Percentiles rank a stretch among this genome's conserved stretches.
These are phyloP conservation scores for Petrea volubilis DNA, from an alignment of 257 asterid genomes.

Conservation along the genomic window DNA sequence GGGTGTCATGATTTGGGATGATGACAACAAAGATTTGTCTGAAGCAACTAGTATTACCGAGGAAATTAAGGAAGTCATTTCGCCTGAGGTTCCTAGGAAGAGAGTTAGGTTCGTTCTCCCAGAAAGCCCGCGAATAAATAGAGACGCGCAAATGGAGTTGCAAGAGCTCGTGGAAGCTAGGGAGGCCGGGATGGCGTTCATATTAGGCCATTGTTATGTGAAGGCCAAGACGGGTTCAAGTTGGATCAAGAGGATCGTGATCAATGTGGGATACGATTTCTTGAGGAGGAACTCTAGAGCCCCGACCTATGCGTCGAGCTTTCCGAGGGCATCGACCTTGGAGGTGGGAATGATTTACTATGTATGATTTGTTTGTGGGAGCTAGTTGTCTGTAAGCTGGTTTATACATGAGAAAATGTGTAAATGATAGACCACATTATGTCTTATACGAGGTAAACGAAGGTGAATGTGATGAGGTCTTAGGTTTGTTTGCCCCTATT, in stretches of 20 bases:
- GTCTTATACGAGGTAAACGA: conserved; percentile 25
- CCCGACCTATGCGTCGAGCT: conserved; percentile 75
- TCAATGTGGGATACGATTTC: conserved; percentile 77
- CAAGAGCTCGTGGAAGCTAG: conserved; percentile 79
- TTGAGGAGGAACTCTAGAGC: conserved; percentile 76
- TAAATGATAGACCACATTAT: conserved; percentile 26
- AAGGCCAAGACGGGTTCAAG: conserved; percentile 81
- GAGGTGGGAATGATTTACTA: conserved; percentile 95
- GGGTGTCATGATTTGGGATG: conserved; percentile 46
- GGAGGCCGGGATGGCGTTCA: conserved; percentile 91
- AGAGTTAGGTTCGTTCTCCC: conserved; percentile 76
- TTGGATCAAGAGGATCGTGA: conserved; percentile 58
- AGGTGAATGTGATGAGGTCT: conserved; percentile 12
- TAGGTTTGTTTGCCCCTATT: background rate
- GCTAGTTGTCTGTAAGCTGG: background rate
- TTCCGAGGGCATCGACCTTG: conserved; percentile 83
- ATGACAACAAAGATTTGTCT: conserved; percentile 32
- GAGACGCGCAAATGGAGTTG: conserved; percentile 48
- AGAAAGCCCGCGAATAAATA: conserved; percentile 52
- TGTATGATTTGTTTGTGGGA: conserved; percentile 49
- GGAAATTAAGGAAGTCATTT: conserved; percentile 36
- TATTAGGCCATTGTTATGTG: conserved; percentile 79
- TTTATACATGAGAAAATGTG: background rate
- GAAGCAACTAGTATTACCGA: conserved; percentile 34
- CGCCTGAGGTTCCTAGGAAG: conserved; percentile 48